Percentiles rank a stretch among this genome's conserved stretches.
These are phyloP conservation scores for Dunaliella primolecta DNA, from an alignment of 139 green algal species.

Conservation along the genomic window DNA sequence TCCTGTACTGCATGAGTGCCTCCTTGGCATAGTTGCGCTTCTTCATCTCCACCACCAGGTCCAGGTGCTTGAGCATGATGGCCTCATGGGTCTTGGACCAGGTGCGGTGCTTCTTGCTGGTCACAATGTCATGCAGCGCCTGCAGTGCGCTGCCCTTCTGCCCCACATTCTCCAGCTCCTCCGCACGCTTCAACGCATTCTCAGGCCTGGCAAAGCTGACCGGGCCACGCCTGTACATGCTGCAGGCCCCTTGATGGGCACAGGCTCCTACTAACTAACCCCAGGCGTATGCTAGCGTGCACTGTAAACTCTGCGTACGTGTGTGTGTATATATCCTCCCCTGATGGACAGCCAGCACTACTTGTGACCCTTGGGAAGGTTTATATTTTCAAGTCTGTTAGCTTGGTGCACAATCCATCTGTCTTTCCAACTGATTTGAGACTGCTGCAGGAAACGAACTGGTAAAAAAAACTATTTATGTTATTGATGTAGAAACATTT, in stretches of 20 bases:
- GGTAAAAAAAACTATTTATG: no score
- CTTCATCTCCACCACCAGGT: conserved; percentile 91
- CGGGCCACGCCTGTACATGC: background rate
- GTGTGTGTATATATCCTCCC: no score
- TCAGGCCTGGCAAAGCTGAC: conserved; percentile 85
- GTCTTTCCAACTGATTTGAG: no score
- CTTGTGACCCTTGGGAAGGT: no score
- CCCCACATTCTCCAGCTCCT: conserved; percentile 92
- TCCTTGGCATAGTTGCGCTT: conserved; percentile 94
- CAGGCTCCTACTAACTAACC: background rate
- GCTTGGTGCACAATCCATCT: no score
- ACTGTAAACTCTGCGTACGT: no score
- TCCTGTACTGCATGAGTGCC: conserved; percentile 97
- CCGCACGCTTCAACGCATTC: conserved; percentile 95
- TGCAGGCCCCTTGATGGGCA: background rate
- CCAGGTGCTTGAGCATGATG: conserved; percentile 97
- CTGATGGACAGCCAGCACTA: background rate
- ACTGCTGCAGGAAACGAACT: no score
- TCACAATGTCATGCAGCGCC: conserved; percentile 94
- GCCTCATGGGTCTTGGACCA: conserved; percentile 91
- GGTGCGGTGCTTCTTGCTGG: conserved; percentile 91
- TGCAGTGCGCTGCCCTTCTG: conserved; percentile 83
- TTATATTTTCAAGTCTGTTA: background rate
- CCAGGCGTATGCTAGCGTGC: no score
- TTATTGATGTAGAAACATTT: no score